Percentiles rank a stretch among this genome's conserved stretches.
These are phyloP conservation scores for Stagonosporopsis rhizophila DNA, from an alignment of 2,329 filamentous ascomycete species.

Conservation along the genomic window DNA sequence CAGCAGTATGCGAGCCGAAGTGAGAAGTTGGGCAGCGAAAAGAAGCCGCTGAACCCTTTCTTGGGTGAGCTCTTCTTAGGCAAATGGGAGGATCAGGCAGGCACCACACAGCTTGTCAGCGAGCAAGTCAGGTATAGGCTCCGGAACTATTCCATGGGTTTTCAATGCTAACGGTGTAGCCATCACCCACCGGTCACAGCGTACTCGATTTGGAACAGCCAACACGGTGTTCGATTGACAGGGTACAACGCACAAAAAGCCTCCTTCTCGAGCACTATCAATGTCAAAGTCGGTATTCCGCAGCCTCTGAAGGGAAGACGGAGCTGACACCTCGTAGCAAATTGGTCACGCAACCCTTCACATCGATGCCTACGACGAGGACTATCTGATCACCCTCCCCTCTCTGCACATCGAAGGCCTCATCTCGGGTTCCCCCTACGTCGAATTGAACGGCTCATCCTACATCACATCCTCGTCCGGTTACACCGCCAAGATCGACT, in stretches of 20 bases:
- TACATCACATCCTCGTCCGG: conserved; percentile 88
- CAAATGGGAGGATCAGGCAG: conserved; percentile 82
- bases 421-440: conserved; percentile 83
- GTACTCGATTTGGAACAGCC: conserved; percentile 87
- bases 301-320: not conserved
- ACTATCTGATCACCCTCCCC: conserved; percentile 90
- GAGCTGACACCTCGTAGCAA: conserved; percentile 57
- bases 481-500: conserved; percentile 89
- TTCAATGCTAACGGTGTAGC: conserved; percentile 46
- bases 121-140: conserved; percentile 80
- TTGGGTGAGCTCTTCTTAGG: conserved; percentile 93
- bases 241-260: conserved; percentile 98
- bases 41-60: conserved; percentile 98
- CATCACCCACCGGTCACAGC: conserved; percentile 96
- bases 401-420: conserved; percentile 92
- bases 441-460: conserved; percentile 85
- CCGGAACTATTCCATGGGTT: not conserved
- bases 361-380: conserved; percentile 71
- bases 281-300: conserved; percentile 68
- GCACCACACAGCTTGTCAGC: conserved; percentile 84
- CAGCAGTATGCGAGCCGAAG: conserved; percentile 80
- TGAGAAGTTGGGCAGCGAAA: conserved; percentile 86
- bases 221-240: conserved; percentile 75
- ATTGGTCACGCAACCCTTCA: conserved; percentile 87
- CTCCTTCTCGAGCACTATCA: conserved; percentile 90